Evolutionary conservation across 2,329 filamentous ascomycete genomes (phyloP).

Genomic region (Davidsoniella eucalypti): DNA sequence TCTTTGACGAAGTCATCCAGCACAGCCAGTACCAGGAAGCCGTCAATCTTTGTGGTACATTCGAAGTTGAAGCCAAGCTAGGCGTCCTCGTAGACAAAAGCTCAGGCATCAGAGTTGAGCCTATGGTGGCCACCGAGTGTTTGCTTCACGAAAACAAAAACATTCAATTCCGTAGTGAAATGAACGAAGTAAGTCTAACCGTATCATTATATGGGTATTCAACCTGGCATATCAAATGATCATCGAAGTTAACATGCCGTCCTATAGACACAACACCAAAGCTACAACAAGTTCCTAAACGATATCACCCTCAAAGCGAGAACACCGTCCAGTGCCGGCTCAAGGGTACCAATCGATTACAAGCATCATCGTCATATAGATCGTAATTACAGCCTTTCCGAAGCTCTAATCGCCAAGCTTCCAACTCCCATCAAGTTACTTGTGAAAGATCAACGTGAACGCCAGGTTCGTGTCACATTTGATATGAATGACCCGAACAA

Average conservation of each 20-base stretch:
- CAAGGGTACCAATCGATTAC: constrained; percentile 53
- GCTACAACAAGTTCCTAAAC: constrained; percentile 76
- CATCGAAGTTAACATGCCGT: neutral
- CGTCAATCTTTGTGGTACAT: constrained; percentile 46
- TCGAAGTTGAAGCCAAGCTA: constrained; percentile 91
- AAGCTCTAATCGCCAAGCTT: constrained; percentile 29
- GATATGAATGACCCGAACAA: constrained; percentile 46
- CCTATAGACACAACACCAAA: constrained; percentile 56
- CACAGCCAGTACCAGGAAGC: constrained; percentile 50
- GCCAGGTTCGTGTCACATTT: constrained; percentile 53
- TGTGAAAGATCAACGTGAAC: constrained; percentile 20
- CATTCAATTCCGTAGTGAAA: constrained; percentile 66
- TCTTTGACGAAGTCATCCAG: constrained; percentile 55
- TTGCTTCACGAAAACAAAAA: constrained; percentile 45
- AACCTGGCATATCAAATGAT: neutral
- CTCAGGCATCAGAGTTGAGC: constrained; percentile 48
- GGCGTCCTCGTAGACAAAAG: constrained; percentile 64
- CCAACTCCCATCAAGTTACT: neutral
- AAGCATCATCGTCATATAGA: constrained; percentile 71
- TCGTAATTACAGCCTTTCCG: constrained; percentile 62
- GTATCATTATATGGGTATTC: neutral
- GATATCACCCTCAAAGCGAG: constrained; percentile 28
- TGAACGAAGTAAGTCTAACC: constrained; percentile 56
- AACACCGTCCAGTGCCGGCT: constrained; percentile 17
- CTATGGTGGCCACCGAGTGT: constrained; percentile 55